These are phyloP conservation scores for Auricularia cornea DNA, from an alignment of 768 basidiomycete species.

Conservation along the genomic window DNA sequence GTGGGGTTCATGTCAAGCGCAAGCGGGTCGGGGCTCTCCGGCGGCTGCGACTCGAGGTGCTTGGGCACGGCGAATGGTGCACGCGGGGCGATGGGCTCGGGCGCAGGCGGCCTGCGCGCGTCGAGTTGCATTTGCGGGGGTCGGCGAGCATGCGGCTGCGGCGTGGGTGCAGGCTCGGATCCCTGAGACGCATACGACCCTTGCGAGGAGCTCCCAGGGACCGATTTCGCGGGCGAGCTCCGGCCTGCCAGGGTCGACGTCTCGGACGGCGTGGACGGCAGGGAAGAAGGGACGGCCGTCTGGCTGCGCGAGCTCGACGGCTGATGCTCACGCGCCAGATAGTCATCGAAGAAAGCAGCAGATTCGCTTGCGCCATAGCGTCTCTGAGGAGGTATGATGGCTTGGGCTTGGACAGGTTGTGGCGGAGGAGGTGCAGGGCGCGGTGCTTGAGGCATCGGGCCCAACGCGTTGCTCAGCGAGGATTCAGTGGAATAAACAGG, in stretches of 20 bases:
- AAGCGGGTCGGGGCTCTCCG: constrained; percentile 50
- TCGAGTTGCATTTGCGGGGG: neutral
- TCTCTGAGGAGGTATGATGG: constrained; percentile 11
- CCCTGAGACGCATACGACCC: constrained; percentile 1
- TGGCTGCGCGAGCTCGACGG: neutral
- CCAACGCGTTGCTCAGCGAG: constrained; percentile 6
- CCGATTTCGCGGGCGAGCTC: neutral
- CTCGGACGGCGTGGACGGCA: constrained; percentile 34
- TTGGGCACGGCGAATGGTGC: constrained; percentile 10
- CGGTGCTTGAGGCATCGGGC: constrained; percentile 8
- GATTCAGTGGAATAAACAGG: constrained; percentile 2
- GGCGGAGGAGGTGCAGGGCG: constrained; percentile 9
- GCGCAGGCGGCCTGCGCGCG: constrained; percentile 14
- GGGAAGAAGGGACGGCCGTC: neutral
- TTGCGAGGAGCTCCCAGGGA: constrained; percentile 4
- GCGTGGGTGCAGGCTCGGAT: neutral
- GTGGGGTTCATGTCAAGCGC: constrained; percentile 19
- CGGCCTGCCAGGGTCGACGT: constrained; percentile 25
- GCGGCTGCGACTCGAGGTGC: constrained; percentile 12
- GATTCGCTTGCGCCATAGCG: constrained; percentile 51
- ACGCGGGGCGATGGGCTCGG: neutral
- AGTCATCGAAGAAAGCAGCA: constrained; percentile 54
- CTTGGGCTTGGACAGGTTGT: neutral
- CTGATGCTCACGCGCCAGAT: constrained; percentile 32
- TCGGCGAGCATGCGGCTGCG: neutral